A percentile compares a stretch with the other conserved stretches of the same genome.
These are phyloP conservation scores for Juglanconis juglandina DNA, from an alignment of 2,329 filamentous ascomycete genomes.

Conservation along the genomic window DNA sequence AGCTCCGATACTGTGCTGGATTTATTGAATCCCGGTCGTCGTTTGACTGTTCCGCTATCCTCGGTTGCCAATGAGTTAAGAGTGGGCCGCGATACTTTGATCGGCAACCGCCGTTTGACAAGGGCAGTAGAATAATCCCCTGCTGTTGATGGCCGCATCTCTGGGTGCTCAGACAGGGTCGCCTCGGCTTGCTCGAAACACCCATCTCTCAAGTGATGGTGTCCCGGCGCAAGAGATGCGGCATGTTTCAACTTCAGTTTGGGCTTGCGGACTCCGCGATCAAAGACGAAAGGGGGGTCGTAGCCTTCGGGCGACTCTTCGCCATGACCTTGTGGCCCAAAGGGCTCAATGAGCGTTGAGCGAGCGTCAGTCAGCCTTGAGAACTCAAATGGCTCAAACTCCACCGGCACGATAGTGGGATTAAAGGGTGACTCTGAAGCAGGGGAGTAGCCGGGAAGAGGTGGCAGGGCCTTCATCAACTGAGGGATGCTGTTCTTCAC, in stretches of 20 bases:
- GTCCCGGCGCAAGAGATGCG: not conserved
- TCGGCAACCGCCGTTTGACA: constrained; percentile 12
- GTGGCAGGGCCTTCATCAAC: constrained; percentile 51
- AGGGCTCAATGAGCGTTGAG: constrained; percentile 7
- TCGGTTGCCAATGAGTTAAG: constrained; percentile 1
- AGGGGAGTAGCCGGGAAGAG: constrained; percentile 33
- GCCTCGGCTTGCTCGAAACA: not conserved
- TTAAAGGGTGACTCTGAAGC: constrained; percentile 10
- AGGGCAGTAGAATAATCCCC: constrained; percentile 11
- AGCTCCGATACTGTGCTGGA: constrained; percentile 16
- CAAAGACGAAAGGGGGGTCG: constrained; percentile 11
- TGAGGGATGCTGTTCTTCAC: constrained; percentile 48
- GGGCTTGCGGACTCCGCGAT: constrained; percentile 11
- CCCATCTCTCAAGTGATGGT: not conserved
- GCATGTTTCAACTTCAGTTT: constrained; percentile 15
- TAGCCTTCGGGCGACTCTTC: constrained; percentile 6
- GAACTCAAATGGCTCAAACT: constrained; percentile 14
- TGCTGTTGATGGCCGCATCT: not conserved
- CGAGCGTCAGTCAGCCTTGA: constrained; percentile 16
- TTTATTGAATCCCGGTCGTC: constrained; percentile 11
- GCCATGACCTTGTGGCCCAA: not conserved
- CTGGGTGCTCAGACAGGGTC: not conserved
- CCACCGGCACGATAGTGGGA: constrained; percentile 9
- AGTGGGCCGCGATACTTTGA: constrained; percentile 12
- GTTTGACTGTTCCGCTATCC: constrained; percentile 16